These are phyloP conservation scores for Scedosporium apiospermum DNA, from an alignment of 2,329 filamentous ascomycete species.

Conservation along the genomic window DNA sequence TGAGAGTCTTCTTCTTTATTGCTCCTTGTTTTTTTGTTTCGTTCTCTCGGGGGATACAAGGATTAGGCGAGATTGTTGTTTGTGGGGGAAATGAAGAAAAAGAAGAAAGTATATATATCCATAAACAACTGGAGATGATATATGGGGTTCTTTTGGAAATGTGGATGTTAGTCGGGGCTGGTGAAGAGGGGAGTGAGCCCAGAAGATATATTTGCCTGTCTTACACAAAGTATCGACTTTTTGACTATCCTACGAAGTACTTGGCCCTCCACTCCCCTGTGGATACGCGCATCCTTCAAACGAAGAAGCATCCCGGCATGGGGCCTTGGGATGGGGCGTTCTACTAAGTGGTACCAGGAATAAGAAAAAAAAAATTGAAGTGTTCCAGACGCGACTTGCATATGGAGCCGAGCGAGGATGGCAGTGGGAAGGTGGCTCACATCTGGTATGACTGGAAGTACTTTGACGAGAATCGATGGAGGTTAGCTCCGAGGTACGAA, in stretches of 20 bases:
- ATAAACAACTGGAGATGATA: neutral
- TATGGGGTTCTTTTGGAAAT: neutral
- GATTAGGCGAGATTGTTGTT: neutral
- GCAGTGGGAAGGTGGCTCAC: neutral
- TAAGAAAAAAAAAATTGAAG: neutral
- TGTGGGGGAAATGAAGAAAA: constrained; percentile 1
- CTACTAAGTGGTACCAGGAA: neutral
- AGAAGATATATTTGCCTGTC: neutral
- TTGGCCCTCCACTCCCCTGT: neutral
- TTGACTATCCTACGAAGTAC: neutral
- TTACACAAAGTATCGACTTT: neutral
- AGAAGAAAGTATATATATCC: neutral
- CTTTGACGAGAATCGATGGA: too few species aligned
- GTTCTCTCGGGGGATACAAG: neutral
- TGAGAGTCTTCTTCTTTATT: neutral
- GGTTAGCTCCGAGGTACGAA: too few species aligned
- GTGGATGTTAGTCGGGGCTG: neutral
- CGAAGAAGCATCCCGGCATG: neutral
- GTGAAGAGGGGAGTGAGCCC: neutral
- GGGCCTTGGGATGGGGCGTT: neutral
- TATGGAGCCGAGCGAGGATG: neutral
- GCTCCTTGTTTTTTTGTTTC: neutral
- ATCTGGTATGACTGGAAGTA: too few species aligned
- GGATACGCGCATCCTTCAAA: neutral
- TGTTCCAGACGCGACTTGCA: constrained; percentile 2